phyloP scores from a whole-genome alignment of 2,329 filamentous ascomycete species.

The Neocatenulostroma microsporum region DNA sequence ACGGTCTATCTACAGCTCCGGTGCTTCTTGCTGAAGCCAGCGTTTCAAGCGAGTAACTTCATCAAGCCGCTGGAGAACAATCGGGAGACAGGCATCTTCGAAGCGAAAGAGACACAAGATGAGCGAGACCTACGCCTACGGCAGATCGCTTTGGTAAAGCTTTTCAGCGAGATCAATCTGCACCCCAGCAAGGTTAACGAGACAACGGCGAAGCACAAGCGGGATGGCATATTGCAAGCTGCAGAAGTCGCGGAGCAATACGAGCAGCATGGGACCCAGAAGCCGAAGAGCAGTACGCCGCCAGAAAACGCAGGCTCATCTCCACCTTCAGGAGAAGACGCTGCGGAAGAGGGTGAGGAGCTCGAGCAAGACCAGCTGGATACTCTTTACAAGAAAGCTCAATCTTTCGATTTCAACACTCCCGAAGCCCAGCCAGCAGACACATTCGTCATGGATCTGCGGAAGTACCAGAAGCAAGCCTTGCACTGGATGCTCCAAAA shows the following conservation, averaged over 20 bases:
- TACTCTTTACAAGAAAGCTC: conserved; percentile 86
- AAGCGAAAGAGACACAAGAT: conserved; percentile 75
- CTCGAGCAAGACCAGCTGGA: conserved; percentile 94
- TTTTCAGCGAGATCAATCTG: conserved; percentile 84
- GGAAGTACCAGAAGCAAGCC: conserved; percentile 92
- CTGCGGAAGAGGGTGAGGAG: conserved; percentile 64
- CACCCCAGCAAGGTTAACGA: conserved; percentile 67
- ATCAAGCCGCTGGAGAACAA: conserved; percentile 60
- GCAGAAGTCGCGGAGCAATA: conserved; percentile 77
- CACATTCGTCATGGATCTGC: conserved; percentile 72
- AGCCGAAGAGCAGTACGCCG: conserved; percentile 28
- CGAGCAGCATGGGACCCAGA: conserved; percentile 50
- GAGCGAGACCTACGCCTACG: conserved; percentile 76
- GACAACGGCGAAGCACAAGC: conserved; percentile 67
- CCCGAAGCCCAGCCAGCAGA: conserved; percentile 75
- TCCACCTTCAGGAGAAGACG: conserved; percentile 49
- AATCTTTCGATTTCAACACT: conserved; percentile 91
- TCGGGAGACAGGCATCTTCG: conserved; percentile 64
- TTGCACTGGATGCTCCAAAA: conserved; percentile 95
- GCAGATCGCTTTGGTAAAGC: conserved; percentile 77
- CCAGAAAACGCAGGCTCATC: conserved; percentile 43
- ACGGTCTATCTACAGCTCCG: conserved; percentile 85
- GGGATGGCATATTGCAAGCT: conserved; percentile 77
- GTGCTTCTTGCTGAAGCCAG: conserved; percentile 64
- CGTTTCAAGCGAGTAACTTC: conserved; percentile 61